phyloP scores from a whole-genome alignment of 1,139 yeast genomes.

The Scheffersomyces titani region DNA sequence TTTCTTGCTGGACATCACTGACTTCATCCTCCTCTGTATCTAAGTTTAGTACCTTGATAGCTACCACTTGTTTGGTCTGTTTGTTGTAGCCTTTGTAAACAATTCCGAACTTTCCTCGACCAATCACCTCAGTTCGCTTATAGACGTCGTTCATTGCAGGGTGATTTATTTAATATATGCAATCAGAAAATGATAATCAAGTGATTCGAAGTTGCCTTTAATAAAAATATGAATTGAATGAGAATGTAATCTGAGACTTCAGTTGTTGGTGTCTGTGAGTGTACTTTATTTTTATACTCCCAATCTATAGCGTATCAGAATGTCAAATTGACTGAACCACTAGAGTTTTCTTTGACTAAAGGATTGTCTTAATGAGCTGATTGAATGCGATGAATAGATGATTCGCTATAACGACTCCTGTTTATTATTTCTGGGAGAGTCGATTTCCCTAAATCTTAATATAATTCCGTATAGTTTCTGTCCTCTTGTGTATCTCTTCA shows the following conservation, averaged over 20 bases:
- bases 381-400: neutral
- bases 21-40: slow-evolving; percentile 96
- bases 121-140: slow-evolving; percentile 86
- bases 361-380: neutral
- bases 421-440: too few species aligned
- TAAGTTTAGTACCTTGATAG: slow-evolving; percentile 87
- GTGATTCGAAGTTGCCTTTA: neutral
- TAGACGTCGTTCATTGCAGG: slow-evolving; percentile 29
- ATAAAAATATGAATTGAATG: neutral
- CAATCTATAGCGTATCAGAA: neutral
- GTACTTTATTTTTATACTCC: neutral
- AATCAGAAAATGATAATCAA: slow-evolving; percentile 1
- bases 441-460: neutral
- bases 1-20: slow-evolving; percentile 90
- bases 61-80: slow-evolving; percentile 75
- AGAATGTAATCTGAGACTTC: neutral
- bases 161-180: slow-evolving; percentile 1
- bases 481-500: neutral
- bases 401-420: neutral
- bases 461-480: neutral
- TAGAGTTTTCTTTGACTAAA: neutral
- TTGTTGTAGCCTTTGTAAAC: slow-evolving; percentile 82
- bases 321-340: neutral
- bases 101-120: slow-evolving; percentile 95
- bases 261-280: neutral